These are phyloP conservation scores for Puccinia coronata DNA, from an alignment of 1,284 basidiomycete genomes.

Conservation along the genomic window DNA sequence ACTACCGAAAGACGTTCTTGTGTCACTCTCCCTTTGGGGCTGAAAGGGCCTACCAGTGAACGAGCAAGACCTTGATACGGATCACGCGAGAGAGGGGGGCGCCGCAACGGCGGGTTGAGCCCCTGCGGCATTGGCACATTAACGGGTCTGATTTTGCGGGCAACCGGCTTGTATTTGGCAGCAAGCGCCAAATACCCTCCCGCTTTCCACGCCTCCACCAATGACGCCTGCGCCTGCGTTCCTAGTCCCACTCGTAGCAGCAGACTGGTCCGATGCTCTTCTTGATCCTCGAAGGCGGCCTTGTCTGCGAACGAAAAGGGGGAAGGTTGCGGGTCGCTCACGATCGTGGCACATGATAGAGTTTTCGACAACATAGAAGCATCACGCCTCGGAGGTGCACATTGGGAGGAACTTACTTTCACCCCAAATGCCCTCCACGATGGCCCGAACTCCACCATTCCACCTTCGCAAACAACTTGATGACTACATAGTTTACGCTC, in stretches of 20 bases:
- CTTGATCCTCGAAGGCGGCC: no score
- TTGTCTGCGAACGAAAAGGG: not conserved
- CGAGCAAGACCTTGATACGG: not conserved
- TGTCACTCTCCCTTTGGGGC: not conserved
- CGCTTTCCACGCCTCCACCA: not conserved
- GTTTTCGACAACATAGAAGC: no score
- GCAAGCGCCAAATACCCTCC: not conserved
- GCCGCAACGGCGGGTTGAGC: not conserved
- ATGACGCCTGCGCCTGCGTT: not conserved
- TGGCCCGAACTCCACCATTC: no score
- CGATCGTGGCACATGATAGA: no score
- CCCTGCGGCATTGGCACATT: no score
- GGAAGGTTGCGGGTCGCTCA: no score
- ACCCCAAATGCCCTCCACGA: no score
- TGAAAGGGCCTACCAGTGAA: no score
- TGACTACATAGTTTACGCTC: no score
- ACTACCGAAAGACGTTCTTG: not conserved
- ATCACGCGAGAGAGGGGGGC: not conserved
- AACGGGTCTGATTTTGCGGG: constrained; percentile 7
- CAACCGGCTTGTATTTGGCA: constrained; percentile 36
- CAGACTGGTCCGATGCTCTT: not conserved
- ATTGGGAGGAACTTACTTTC: no score
- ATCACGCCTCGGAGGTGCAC: no score
- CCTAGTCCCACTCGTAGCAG: not conserved
- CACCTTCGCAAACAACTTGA: no score